Conservation (phyloP, 345 rosid species). For the Moringa oleifera region DNA sequence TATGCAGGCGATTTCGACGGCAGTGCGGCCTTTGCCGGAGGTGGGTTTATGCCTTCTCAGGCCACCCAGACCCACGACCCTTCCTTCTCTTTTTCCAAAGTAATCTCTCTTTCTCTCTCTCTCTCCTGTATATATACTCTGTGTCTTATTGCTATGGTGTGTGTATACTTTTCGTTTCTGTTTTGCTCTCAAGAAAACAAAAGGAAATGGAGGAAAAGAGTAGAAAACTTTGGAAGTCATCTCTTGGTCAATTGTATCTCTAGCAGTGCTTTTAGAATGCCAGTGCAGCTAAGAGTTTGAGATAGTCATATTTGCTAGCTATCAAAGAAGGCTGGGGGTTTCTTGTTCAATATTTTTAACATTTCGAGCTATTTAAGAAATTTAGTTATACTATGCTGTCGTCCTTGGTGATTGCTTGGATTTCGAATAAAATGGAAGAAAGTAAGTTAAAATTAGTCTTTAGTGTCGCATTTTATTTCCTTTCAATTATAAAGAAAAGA, state of each 20-base stretch:
- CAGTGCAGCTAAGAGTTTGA: too few relatives aligned
- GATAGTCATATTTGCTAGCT: background rate
- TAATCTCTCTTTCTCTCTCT: constrained; percentile 16
- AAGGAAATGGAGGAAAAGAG: background rate
- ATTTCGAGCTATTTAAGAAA: too few relatives aligned
- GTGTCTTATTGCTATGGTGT: background rate
- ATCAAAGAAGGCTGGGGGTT: background rate
- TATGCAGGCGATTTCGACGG: constrained; percentile 69
- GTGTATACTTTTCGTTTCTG: too few relatives aligned
- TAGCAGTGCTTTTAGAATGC: too few relatives aligned
- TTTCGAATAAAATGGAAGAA: background rate
- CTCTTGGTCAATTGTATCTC: too few relatives aligned
- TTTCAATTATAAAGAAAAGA: background rate
- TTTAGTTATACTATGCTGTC: background rate
- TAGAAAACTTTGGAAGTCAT: background rate
- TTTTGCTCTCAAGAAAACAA: background rate
- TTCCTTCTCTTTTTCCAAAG: constrained; percentile 45
- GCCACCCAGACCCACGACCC: constrained; percentile 44
- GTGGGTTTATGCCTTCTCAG: constrained; percentile 88
- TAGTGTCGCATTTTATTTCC: too few relatives aligned
- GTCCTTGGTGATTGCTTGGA: background rate
- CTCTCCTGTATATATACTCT: background rate
- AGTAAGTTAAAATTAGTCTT: background rate
- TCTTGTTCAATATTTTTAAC: background rate
- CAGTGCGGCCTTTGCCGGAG: constrained; percentile 78